These are phyloP conservation scores for Buddleja alternifolia DNA, from an alignment of 257 asterid genomes.

Conservation along the genomic window DNA sequence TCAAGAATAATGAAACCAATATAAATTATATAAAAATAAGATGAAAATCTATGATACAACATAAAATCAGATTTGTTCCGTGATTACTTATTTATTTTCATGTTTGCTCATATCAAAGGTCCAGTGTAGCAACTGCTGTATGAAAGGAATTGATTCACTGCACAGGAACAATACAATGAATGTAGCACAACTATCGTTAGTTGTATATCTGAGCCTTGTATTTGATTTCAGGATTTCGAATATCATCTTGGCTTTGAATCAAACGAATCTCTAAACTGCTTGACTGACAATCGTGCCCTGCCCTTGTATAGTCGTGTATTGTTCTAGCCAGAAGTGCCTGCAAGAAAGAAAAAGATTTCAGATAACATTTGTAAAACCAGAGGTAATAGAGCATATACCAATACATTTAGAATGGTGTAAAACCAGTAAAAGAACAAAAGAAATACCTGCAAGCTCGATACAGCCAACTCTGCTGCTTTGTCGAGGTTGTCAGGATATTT, in stretches of 20 bases:
- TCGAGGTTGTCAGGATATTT: slow-evolving; percentile 85
- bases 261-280: slow-evolving; percentile 95
- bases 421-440: slow-evolving; percentile 8
- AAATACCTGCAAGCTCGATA: slow-evolving; percentile 92
- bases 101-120: too few relatives aligned
- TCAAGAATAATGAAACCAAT: too few relatives aligned
- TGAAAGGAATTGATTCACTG: slow-evolving; percentile 9
- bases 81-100: too few relatives aligned
- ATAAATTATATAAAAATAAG: too few relatives aligned
- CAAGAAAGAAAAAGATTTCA: slow-evolving; percentile 12
- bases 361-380: not conserved
- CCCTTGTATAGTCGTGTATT: slow-evolving; percentile 64
- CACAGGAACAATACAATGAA: not conserved
- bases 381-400: not conserved
- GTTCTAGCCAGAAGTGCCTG: slow-evolving; percentile 94
- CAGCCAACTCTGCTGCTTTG: slow-evolving; percentile 95
- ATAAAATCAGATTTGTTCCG: too few relatives aligned
- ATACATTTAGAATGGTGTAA: not conserved
- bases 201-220: slow-evolving; percentile 69
- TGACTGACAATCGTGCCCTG: slow-evolving; percentile 80
- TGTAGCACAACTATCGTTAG: slow-evolving; percentile 33
- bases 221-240: slow-evolving; percentile 87
- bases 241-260: slow-evolving; percentile 87
- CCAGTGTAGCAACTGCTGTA: too few relatives aligned
- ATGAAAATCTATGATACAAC: too few relatives aligned